These are phyloP conservation scores for Kluyveromyces aestuarii DNA, from an alignment of 805 yeast genomes.

Conservation along the genomic window DNA sequence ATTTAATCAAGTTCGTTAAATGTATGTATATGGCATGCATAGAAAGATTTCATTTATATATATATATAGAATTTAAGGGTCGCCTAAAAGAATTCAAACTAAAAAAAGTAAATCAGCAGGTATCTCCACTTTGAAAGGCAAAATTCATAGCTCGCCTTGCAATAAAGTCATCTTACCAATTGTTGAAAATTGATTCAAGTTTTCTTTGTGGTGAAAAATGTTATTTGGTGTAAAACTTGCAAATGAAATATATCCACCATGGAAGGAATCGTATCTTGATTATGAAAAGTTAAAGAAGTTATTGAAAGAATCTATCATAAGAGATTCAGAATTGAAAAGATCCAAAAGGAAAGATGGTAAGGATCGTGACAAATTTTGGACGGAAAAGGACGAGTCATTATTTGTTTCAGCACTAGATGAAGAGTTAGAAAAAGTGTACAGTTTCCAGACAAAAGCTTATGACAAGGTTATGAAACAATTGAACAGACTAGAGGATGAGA, in stretches of 20 bases:
- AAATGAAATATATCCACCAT: conserved; percentile 76
- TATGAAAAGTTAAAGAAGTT: conserved; percentile 58
- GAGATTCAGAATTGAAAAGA: conserved; percentile 10
- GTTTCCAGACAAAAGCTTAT: conserved; percentile 61
- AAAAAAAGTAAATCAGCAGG: too few species aligned
- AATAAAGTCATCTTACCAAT: too few species aligned
- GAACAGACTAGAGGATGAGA: conserved; percentile 50
- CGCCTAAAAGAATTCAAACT: too few species aligned
- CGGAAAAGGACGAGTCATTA: conserved; percentile 59
- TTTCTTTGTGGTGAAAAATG: conserved; percentile 36
- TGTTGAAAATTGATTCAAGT: too few species aligned
- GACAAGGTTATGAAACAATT: conserved; percentile 58
- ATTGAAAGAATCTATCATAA: conserved; percentile 56
- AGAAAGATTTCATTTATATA: too few species aligned
- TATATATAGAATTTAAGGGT: too few species aligned
- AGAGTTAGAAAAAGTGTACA: conserved; percentile 68
- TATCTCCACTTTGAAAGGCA: too few species aligned
- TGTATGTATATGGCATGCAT: too few species aligned
- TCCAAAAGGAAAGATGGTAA: conserved; percentile 9
- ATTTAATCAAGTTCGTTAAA: too few species aligned
- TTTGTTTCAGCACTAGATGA: conserved; percentile 61
- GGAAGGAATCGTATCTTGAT: conserved; percentile 68
- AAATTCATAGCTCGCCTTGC: too few species aligned
- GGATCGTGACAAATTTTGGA: conserved; percentile 38
- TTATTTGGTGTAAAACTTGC: conserved; percentile 78